phyloP scores from a whole-genome alignment of 176 grass and related monocot genomes.

The Oryza glumipatula region DNA sequence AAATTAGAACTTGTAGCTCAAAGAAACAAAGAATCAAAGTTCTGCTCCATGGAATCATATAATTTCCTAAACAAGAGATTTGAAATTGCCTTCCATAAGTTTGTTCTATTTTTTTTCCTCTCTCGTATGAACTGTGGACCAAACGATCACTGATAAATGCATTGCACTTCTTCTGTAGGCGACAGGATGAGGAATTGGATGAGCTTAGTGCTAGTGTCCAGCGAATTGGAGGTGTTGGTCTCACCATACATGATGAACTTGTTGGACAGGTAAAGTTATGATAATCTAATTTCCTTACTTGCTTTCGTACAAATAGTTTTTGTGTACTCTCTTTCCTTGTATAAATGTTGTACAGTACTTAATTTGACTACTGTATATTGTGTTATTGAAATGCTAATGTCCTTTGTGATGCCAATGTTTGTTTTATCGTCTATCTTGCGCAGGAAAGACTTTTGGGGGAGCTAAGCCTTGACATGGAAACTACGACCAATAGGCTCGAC shows the following conservation, averaged over 20 bases:
- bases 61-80: not conserved
- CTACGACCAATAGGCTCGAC: slow-evolving; percentile 81
- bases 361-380: not conserved
- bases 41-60: slow-evolving; percentile 1
- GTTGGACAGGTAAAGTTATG: slow-evolving; percentile 57
- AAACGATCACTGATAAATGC: not conserved
- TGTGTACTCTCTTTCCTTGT: not conserved
- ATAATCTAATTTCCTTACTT: not conserved
- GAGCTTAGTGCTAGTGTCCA: slow-evolving; percentile 82
- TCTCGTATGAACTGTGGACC: not conserved
- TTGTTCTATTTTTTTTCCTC: not conserved
- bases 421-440: not conserved
- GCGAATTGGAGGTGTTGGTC: slow-evolving; percentile 90
- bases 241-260: slow-evolving; percentile 94
- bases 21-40: not conserved
- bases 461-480: slow-evolving; percentile 89
- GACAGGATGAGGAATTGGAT: slow-evolving; percentile 93
- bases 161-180: slow-evolving; percentile 43
- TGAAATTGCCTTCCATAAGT: not conserved
- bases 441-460: slow-evolving; percentile 92
- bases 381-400: not conserved
- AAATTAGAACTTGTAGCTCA: not conserved
- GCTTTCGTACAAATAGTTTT: not conserved
- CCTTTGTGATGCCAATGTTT: not conserved
- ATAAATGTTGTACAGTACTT: not conserved